Evolutionary conservation across 257 asterid species (phyloP), one percentile per base, ranked within the genome.

Genomic region (Cordia subcordata): DNA sequence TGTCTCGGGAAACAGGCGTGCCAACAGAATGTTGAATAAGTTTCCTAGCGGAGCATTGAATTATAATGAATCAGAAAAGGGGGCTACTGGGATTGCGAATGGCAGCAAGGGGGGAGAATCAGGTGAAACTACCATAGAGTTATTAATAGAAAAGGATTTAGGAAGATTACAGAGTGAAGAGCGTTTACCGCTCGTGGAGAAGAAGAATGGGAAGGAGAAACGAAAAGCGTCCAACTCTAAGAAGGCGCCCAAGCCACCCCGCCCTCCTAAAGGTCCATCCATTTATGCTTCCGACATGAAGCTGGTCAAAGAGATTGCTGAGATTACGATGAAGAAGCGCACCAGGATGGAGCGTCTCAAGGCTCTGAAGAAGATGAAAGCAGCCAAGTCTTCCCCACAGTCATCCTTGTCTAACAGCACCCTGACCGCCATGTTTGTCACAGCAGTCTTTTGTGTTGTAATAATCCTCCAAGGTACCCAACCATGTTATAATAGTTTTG

Each of bases 261-360:
- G 86, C n/a, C 93, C 86, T 12, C 93, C 93, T 5, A 84, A 71
- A 63, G 88, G 86, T 13, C 93, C 93, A 6, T 65, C 77, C 1
- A 23, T 84, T 75, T 82, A 81, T 73, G 84, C 86, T 23, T 61
- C 76, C 17, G 93, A 84, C 61, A 62, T 81, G 73, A 79, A 81
- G 53, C 49, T 81, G 77, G 64, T 81, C 8, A 79, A 68, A 68
- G 86, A 84, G 53, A 66, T 81, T 1, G 57, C 85, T 8, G 75
- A 67, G 75, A 49, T 75, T 17, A 78, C 82, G 10, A 68, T 68
- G 37, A 73, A 68, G 68, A 84, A 79, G 60, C 80, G 82, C 6
- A 85, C 77, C 72, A 72, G 85, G 62, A 62, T 72, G 13, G 84
- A 77, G 46, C 79, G 74, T 0, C 21, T 79, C 13, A 84, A 79